Evolutionary conservation across 1,139 yeast genomes (phyloP).

Genomic region (Pneumocystis canis): DNA sequence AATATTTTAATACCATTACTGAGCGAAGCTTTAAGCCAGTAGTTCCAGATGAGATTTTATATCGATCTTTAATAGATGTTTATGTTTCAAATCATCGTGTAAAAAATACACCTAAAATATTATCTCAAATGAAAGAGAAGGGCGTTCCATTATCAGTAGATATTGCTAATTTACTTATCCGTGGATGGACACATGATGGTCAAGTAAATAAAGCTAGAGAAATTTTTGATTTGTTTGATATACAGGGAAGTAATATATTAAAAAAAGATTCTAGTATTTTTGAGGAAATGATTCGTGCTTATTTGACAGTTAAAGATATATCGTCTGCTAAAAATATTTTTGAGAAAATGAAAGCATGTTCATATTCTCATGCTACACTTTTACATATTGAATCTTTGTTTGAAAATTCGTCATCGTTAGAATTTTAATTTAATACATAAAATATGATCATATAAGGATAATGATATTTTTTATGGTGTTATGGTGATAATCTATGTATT

Average conservation of each 20-base stretch:
- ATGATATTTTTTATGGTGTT: background rate
- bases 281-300: slow-evolving; percentile 26
- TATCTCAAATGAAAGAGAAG: slow-evolving; percentile 25
- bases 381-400: slow-evolving; percentile 11
- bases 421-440: background rate
- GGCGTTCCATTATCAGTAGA: slow-evolving; percentile 25
- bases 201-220: slow-evolving; percentile 23
- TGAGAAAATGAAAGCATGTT: slow-evolving; percentile 19
- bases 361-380: slow-evolving; percentile 24
- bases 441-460: background rate
- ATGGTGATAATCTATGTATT: background rate
- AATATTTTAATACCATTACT: slow-evolving; percentile 21
- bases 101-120: slow-evolving; percentile 22
- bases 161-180: slow-evolving; percentile 26
- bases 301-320: slow-evolving; percentile 20
- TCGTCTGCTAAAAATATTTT: slow-evolving; percentile 20
- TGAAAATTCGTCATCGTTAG: background rate
- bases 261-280: slow-evolving; percentile 25
- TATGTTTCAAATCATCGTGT: slow-evolving; percentile 25
- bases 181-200: slow-evolving; percentile 27
- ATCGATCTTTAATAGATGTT: slow-evolving; percentile 29
- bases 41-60: slow-evolving; percentile 27
- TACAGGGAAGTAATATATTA: slow-evolving; percentile 17
- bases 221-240: slow-evolving; percentile 23
- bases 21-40: slow-evolving; percentile 12